Percentiles rank a stretch among this genome's conserved stretches.
Evolutionary conservation across 441 rosid genomes (phyloP).

Genomic region (Manihot esculenta): DNA sequence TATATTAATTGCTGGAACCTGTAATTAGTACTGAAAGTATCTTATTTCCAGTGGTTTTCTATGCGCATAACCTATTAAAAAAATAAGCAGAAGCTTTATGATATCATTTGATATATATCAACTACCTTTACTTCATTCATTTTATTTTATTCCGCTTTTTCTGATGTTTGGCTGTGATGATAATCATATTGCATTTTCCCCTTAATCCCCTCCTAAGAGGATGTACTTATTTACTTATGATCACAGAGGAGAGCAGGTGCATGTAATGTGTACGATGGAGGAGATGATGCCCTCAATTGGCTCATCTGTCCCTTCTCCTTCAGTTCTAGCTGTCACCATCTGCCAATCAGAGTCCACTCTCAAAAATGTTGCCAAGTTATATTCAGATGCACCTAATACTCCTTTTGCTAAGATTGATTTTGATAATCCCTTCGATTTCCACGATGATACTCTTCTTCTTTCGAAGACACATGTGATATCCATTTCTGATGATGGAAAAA

Average conservation of each 20-base stretch:
- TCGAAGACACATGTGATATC: conserved; percentile 70
- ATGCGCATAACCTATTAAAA: neutral
- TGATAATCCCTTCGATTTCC: conserved; percentile 84
- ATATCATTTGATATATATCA: neutral
- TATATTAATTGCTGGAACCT: neutral
- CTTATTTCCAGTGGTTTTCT: neutral
- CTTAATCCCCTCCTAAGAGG: conserved; percentile 25
- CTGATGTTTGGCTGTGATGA: conserved; percentile 24
- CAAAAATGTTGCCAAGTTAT: conserved; percentile 71
- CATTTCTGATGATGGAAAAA: conserved; percentile 93
- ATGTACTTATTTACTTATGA: conserved; percentile 32
- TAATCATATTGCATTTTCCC: conserved; percentile 15
- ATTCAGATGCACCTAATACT: conserved; percentile 48
- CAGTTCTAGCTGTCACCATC: conserved; percentile 59
- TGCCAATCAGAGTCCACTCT: conserved; percentile 76
- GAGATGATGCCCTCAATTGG: conserved; percentile 92
- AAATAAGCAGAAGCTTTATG: neutral
- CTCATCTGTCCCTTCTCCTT: conserved; percentile 72
- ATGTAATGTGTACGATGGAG: conserved; percentile 77
- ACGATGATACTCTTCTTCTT: conserved; percentile 65
- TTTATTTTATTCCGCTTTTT: conserved; percentile 9
- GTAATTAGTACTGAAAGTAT: neutral
- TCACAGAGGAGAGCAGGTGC: conserved; percentile 88
- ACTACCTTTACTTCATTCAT: no score
- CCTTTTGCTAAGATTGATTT: conserved; percentile 51